These are phyloP conservation scores for Coemansia sp. DNA, from an alignment of 192 early-diverging fungal genomes.

Conservation along the genomic window DNA sequence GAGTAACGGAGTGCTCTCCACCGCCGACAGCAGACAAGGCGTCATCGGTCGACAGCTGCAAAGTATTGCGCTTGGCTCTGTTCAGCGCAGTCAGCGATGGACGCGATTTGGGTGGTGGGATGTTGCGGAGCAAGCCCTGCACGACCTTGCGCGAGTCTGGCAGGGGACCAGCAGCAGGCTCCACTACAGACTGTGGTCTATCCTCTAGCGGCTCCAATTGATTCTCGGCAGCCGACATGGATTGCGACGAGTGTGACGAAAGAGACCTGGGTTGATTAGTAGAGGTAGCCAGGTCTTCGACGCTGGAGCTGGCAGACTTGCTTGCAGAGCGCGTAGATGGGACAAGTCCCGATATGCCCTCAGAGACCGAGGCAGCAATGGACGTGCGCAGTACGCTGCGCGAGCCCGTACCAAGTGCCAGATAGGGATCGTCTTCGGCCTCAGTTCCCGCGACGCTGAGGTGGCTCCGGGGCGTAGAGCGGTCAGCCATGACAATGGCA, in stretches of 20 bases:
- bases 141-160: constrained; percentile 55
- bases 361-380: constrained; percentile 33
- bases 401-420: constrained; percentile 20
- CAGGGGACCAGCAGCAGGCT: background rate
- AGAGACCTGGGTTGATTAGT: background rate
- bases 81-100: constrained; percentile 47
- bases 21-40: constrained; percentile 3
- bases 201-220: background rate
- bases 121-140: constrained; percentile 49
- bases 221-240: background rate
- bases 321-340: background rate
- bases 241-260: background rate
- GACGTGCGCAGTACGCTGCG: constrained; percentile 45
- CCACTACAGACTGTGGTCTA: background rate
- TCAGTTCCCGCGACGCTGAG: constrained; percentile 10
- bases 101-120: constrained; percentile 44
- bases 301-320: constrained; percentile 1
- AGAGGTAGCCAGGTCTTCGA: background rate
- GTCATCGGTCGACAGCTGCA: constrained; percentile 27
- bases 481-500: constrained; percentile 35
- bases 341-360: constrained; percentile 22
- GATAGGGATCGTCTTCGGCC: constrained; percentile 43
- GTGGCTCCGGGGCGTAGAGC: constrained; percentile 23
- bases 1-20: constrained; percentile 10
- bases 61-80: constrained; percentile 53